Conservation (phyloP, 208 protist species). For the Trypanosoma scelopori region DNA sequence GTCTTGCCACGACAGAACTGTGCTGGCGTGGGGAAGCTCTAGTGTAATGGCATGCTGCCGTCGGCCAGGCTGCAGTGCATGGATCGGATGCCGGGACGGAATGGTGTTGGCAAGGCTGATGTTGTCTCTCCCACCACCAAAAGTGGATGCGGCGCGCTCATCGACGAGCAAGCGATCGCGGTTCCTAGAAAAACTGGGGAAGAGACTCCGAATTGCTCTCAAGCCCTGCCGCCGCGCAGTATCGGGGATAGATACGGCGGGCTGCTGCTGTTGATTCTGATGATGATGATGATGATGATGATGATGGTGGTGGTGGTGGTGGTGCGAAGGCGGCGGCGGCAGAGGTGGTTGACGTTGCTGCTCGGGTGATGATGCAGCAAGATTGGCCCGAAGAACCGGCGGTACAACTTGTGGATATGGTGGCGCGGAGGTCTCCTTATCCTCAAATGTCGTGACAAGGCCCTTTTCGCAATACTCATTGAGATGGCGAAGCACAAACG, state of each 20-base stretch:
- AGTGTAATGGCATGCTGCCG: slow-evolving; percentile 36
- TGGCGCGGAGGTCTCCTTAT: neutral
- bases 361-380: neutral
- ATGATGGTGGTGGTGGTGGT: slow-evolving; percentile 3
- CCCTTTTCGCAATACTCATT: slow-evolving; percentile 28
- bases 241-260: neutral
- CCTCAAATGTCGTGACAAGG: slow-evolving; percentile 22
- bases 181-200: neutral
- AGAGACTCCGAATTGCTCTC: neutral
- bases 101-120: neutral
- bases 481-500: slow-evolving; percentile 27
- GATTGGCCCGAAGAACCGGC: neutral
- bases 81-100: neutral
- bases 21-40: slow-evolving; percentile 55
- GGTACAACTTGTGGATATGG: neutral
- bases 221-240: neutral
- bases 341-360: neutral
- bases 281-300: neutral
- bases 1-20: slow-evolving; percentile 38
- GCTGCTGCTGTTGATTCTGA: neutral
- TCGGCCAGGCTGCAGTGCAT: neutral
- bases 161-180: neutral
- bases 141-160: neutral
- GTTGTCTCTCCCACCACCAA: neutral
- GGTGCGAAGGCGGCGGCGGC: neutral